Conservation (phyloP, 1,284 basidiomycete species). For the Heimioporus punctisporus region DNA sequence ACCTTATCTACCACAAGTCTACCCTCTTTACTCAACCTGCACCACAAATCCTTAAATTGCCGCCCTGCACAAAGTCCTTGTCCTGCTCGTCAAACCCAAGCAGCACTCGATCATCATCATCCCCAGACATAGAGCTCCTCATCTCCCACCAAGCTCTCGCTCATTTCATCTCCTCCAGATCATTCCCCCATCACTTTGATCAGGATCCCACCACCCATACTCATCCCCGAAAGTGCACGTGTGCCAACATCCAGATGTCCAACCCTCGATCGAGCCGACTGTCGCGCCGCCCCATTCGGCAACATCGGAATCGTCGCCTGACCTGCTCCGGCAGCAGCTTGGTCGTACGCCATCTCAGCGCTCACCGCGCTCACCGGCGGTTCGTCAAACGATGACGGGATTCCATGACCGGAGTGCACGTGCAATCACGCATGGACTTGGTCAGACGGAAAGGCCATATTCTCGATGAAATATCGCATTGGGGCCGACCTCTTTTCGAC, state of each 20-base stretch:
- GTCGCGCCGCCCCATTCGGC: constrained; percentile 52
- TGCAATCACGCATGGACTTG: constrained; percentile 28
- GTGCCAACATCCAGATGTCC: constrained; percentile 15
- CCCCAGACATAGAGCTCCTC: too few relatives aligned
- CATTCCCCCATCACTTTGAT: constrained; percentile 59
- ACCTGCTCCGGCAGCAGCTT: too few relatives aligned
- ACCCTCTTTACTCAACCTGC: too few relatives aligned
- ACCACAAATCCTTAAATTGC: too few relatives aligned
- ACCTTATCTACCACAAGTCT: too few relatives aligned
- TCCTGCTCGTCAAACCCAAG: constrained; percentile 77
- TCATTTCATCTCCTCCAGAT: constrained; percentile 56
- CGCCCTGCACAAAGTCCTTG: constrained; percentile 69
- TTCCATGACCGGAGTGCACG: constrained; percentile 11
- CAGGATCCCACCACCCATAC: constrained; percentile 42
- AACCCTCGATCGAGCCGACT: constrained; percentile 12
- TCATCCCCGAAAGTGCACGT: constrained; percentile 34
- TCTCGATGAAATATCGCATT: constrained; percentile 56
- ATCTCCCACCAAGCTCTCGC: constrained; percentile 34
- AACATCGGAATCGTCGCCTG: constrained; percentile 64
- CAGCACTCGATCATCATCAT: constrained; percentile 38
- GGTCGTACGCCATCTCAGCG: constrained; percentile 60
- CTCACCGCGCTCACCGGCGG: constrained; percentile 76
- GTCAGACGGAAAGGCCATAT: constrained; percentile 39
- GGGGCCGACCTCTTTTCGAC: constrained; percentile 69
- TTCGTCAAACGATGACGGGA: constrained; percentile 72